Evolutionary conservation across 2,329 filamentous ascomycete genomes (phyloP).

Genomic region (Talaromyces atroroseus): DNA sequence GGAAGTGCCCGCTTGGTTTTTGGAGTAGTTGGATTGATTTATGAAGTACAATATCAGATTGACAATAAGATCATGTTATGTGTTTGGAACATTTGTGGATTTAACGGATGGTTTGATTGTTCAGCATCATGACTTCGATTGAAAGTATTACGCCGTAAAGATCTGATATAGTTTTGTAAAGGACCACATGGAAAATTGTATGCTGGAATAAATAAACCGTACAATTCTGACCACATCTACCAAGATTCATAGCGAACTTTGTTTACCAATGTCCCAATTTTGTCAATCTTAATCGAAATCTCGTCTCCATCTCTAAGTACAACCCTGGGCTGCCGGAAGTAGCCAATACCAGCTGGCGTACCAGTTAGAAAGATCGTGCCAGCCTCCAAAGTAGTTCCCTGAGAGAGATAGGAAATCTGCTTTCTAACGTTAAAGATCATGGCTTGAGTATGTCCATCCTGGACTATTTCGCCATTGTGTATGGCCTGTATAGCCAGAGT

Average conservation of each 20-base stretch:
- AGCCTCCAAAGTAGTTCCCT: constrained; percentile 25
- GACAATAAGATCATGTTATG: too few relatives aligned
- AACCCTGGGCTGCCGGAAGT: constrained; percentile 20
- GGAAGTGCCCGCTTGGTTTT: constrained; percentile 28
- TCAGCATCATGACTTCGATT: too few relatives aligned
- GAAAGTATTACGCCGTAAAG: too few relatives aligned
- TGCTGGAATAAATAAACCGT: too few relatives aligned
- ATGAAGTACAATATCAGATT: too few relatives aligned
- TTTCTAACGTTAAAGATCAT: constrained; percentile 34
- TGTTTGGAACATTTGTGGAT: too few relatives aligned
- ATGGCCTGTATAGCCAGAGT: constrained; percentile 29
- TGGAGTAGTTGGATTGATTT: constrained; percentile 19
- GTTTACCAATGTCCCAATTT: constrained; percentile 28
- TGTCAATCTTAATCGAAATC: constrained; percentile 24
- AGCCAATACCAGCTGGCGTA: constrained; percentile 31
- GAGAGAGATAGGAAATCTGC: constrained; percentile 36
- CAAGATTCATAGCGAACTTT: constrained; percentile 14
- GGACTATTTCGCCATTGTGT: constrained; percentile 38
- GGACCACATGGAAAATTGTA: too few relatives aligned
- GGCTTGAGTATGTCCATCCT: constrained; percentile 38
- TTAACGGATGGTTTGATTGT: too few relatives aligned
- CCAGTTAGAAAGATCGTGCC: constrained; percentile 24
- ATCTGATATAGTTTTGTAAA: too few relatives aligned
- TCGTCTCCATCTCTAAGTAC: constrained; percentile 25
- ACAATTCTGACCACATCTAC: too few relatives aligned